phyloP scores from a whole-genome alignment of 768 basidiomycete species.

The Trametes villosa region DNA sequence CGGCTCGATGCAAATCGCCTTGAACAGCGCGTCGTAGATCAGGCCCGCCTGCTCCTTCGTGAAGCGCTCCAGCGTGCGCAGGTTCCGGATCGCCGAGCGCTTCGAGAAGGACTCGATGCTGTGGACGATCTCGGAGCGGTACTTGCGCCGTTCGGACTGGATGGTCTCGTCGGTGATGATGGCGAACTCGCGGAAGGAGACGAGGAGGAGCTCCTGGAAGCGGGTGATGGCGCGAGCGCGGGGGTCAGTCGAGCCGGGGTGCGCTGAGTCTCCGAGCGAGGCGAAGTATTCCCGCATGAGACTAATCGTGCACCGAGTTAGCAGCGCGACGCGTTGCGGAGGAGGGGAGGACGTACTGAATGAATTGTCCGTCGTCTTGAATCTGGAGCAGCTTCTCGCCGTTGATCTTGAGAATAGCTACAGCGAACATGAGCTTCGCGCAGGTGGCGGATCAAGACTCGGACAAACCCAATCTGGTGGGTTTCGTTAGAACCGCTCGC shows the following conservation, averaged over 20 bases:
- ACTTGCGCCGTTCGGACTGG: slow-evolving; percentile 79
- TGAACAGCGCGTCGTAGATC: slow-evolving; percentile 92
- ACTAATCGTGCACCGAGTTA: slow-evolving; percentile 43
- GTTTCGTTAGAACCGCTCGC: slow-evolving; percentile 2
- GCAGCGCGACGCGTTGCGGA: not conserved
- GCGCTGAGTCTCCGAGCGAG: slow-evolving; percentile 91
- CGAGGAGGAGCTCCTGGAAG: slow-evolving; percentile 95
- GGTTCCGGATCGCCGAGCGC: slow-evolving; percentile 85
- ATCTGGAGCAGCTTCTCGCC: slow-evolving; percentile 90
- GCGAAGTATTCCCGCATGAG: slow-evolving; percentile 96
- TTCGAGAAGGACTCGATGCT: slow-evolving; percentile 95
- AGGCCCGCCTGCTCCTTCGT: slow-evolving; percentile 85
- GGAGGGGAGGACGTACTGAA: slow-evolving; percentile 63
- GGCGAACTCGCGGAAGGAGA: slow-evolving; percentile 97
- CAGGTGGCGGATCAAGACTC: slow-evolving; percentile 25
- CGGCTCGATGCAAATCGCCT: slow-evolving; percentile 78
- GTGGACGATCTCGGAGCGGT: slow-evolving; percentile 87
- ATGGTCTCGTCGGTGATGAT: slow-evolving; percentile 97
- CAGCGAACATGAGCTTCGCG: not conserved
- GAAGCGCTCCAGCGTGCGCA: slow-evolving; percentile 79
- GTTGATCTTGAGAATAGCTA: slow-evolving; percentile 97
- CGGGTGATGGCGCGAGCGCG: slow-evolving; percentile 92
- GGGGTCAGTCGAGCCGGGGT: slow-evolving; percentile 86
- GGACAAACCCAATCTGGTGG: slow-evolving; percentile 58
- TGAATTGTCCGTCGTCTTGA: slow-evolving; percentile 96